These are phyloP conservation scores for Conticribra guillardii DNA, from an alignment of 108 stramenopile species.

Conservation along the genomic window DNA sequence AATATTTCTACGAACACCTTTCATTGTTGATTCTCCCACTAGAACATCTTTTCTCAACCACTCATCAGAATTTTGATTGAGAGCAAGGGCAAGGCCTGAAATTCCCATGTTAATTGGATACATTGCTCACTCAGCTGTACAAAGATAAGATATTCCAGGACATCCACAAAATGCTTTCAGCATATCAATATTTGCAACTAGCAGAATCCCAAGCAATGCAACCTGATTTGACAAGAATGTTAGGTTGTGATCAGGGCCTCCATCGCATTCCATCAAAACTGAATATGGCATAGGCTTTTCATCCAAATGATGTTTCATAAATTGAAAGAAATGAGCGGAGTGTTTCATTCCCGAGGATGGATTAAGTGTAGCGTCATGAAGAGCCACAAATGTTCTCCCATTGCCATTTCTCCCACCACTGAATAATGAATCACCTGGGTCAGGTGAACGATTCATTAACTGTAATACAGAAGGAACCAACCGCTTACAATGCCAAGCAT, in stretches of 20 bases:
- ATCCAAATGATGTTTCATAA: not conserved
- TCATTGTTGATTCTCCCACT: not conserved
- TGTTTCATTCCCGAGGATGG: slow-evolving; percentile 11
- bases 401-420: slow-evolving; percentile 14
- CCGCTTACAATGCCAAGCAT: slow-evolving; percentile 1
- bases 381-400: slow-evolving; percentile 1
- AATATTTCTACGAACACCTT: not conserved
- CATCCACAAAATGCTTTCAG: not conserved
- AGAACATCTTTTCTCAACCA: not conserved
- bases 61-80: not conserved
- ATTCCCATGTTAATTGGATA: not conserved
- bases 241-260: slow-evolving; percentile 10
- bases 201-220: slow-evolving; percentile 1
- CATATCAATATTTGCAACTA: not conserved
- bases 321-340: not conserved
- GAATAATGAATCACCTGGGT: slow-evolving; percentile 8
- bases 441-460: not conserved
- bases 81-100: not conserved
- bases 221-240: slow-evolving; percentile 1
- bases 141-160: not conserved
- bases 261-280: not conserved
- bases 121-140: slow-evolving; percentile 2
- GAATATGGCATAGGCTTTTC: not conserved
- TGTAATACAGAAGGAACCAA: not conserved
- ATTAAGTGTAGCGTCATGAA: slow-evolving; percentile 4